A percentile compares a stretch with the other conserved stretches of the same genome.
These are phyloP conservation scores for Cordyceps fumosorosea DNA, from an alignment of 2,329 filamentous ascomycete species.

Conservation along the genomic window DNA sequence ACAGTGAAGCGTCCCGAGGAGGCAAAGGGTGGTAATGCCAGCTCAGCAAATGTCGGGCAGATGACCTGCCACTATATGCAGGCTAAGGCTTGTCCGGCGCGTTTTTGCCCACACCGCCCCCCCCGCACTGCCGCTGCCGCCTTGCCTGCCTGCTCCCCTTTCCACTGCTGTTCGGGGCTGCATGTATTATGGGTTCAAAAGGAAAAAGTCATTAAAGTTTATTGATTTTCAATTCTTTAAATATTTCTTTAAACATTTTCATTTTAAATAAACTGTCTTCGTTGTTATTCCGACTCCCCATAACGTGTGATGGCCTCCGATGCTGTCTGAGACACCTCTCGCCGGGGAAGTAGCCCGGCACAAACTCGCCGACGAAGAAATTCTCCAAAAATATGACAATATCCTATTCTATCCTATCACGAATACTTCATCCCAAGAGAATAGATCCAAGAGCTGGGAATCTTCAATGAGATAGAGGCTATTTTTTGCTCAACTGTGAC, in stretches of 20 bases:
- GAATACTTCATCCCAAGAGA: not conserved
- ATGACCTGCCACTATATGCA: conserved; percentile 25
- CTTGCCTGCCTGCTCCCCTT: not conserved
- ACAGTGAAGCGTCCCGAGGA: conserved; percentile 15
- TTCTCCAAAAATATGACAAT: not conserved
- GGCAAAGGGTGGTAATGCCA: conserved; percentile 22
- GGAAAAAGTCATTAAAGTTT: not conserved
- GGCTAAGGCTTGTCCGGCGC: not conserved
- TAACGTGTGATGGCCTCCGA: conserved; percentile 1
- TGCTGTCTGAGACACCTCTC: conserved; percentile 8
- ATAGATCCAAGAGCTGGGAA: not conserved
- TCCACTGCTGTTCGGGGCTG: not conserved
- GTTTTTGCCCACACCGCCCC: conserved; percentile 4
- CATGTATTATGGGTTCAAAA: not conserved
- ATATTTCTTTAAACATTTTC: not conserved
- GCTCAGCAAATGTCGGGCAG: conserved; percentile 30
- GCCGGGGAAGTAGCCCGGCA: not conserved
- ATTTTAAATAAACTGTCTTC: not conserved
- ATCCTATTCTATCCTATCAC: not conserved
- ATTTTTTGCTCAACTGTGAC: not conserved
- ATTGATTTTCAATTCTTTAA: not conserved
- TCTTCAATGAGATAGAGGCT: not conserved
- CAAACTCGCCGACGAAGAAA: not conserved
- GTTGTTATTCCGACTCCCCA: not conserved
- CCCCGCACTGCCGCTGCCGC: not conserved